Evolutionary conservation across 129 eudicot genomes (phyloP).

Genomic region (Smallanthus sonchifolius): DNA sequence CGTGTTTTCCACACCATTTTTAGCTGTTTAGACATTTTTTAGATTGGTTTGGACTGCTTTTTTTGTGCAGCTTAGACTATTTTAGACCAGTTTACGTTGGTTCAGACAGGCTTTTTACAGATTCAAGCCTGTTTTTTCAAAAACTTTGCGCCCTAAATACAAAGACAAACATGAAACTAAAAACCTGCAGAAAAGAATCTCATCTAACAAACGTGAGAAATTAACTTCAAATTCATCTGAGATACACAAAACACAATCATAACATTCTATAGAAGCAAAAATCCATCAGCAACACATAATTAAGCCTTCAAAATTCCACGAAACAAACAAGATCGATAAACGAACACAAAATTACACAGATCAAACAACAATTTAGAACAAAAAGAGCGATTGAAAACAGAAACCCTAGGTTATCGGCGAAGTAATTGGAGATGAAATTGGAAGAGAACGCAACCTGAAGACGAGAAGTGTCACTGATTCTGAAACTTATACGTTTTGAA

Average conservation of each 20-base stretch:
- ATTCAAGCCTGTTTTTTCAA: no score
- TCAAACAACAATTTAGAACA: not conserved
- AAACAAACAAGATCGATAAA: not conserved
- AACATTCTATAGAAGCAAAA: not conserved
- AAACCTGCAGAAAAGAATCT: not conserved
- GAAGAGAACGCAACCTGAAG: conserved; percentile 20
- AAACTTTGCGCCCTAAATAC: not conserved
- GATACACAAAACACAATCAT: not conserved
- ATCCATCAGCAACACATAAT: not conserved
- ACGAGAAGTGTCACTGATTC: conserved; percentile 6
- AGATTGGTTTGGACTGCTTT: no score
- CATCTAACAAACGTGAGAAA: not conserved
- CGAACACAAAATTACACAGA: not conserved
- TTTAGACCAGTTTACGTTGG: no score
- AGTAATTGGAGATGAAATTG: not conserved
- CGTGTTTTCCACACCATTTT: no score
- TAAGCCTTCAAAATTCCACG: not conserved
- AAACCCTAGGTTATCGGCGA: conserved; percentile 23
- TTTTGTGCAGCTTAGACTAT: no score
- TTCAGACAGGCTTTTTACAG: no score
- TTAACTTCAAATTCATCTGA: not conserved
- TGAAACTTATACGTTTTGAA: conserved; percentile 10
- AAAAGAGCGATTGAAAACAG: not conserved
- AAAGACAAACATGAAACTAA: not conserved
- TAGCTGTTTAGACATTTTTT: no score